Percentiles rank a stretch among this genome's conserved stretches.
These are phyloP conservation scores for Pochonia chlamydosporia DNA, from an alignment of 2,329 filamentous ascomycete species.

Conservation along the genomic window DNA sequence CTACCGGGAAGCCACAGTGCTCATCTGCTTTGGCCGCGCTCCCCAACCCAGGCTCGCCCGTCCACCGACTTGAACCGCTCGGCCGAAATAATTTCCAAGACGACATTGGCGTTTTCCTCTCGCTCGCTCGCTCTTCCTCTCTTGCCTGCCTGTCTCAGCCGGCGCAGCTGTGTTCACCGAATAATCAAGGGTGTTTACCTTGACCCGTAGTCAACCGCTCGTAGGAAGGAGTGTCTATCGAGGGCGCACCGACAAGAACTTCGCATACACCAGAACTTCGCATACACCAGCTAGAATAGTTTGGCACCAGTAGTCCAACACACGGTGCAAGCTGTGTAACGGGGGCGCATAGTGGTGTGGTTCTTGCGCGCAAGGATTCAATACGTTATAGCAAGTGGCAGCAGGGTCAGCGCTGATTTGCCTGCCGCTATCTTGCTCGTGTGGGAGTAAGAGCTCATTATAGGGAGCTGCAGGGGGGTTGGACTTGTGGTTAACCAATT, in stretches of 20 bases:
- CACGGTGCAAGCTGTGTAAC: slow-evolving; percentile 24
- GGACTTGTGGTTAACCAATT: background rate
- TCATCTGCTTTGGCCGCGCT: slow-evolving; percentile 10
- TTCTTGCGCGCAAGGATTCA: slow-evolving; percentile 23
- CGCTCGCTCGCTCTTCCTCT: no score
- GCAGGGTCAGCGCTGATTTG: slow-evolving; percentile 3
- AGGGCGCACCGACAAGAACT: background rate
- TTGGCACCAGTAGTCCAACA: slow-evolving; percentile 19
- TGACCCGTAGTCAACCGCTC: background rate
- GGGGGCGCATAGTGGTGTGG: slow-evolving; percentile 25
- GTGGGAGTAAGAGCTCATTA: slow-evolving; percentile 6
- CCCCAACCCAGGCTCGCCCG: slow-evolving; percentile 2
- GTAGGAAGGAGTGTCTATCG: background rate
- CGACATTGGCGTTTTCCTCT: no score
- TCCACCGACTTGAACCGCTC: background rate
- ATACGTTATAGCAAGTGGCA: slow-evolving; percentile 11
- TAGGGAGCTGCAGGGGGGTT: slow-evolving; percentile 5
- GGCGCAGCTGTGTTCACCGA: background rate
- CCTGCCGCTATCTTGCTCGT: slow-evolving; percentile 23
- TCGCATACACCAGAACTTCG: slow-evolving; percentile 22
- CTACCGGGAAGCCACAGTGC: slow-evolving; percentile 17
- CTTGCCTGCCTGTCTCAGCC: slow-evolving; percentile 3
- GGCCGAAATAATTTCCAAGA: background rate
- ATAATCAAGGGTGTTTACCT: background rate
- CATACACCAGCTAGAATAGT: slow-evolving; percentile 25